A percentile compares a stretch with the other conserved stretches of the same genome.
These are phyloP conservation scores for Fragilariopsis cylindrus DNA, from an alignment of 108 stramenopile genomes.

Conservation along the genomic window DNA sequence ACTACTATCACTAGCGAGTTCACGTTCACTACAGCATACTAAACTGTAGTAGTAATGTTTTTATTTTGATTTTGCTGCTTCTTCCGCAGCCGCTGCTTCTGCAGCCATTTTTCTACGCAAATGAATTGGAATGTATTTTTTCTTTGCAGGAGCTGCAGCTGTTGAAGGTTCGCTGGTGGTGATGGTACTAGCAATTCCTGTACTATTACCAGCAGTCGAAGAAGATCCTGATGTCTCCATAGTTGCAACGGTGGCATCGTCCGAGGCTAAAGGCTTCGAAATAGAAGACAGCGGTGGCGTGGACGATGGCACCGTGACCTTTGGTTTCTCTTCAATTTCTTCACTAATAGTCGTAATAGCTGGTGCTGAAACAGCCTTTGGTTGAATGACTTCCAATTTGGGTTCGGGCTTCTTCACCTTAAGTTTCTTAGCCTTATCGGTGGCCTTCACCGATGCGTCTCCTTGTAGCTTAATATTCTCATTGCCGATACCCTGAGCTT, in stretches of 20 bases:
- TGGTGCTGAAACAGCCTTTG: slow-evolving; percentile 1
- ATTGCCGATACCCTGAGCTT: slow-evolving; percentile 69
- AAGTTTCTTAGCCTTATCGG: slow-evolving; percentile 44
- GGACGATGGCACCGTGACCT: not conserved
- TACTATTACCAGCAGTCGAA: not conserved
- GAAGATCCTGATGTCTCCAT: slow-evolving; percentile 12
- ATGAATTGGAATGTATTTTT: slow-evolving; percentile 64
- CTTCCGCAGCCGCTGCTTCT: slow-evolving; percentile 4
- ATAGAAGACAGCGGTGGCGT: not conserved
- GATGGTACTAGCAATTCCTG: not conserved
- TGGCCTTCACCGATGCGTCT: slow-evolving; percentile 75
- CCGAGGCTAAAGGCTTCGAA: slow-evolving; percentile 7
- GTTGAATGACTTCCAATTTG: slow-evolving; percentile 28
- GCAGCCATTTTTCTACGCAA: slow-evolving; percentile 50
- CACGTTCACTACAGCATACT: too few species aligned
- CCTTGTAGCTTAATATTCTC: slow-evolving; percentile 65
- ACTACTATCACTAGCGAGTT: too few species aligned
- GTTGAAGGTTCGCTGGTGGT: slow-evolving; percentile 6
- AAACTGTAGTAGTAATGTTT: too few species aligned
- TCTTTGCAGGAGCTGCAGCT: slow-evolving; percentile 29
- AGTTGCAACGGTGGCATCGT: slow-evolving; percentile 33
- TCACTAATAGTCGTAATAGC: slow-evolving; percentile 15
- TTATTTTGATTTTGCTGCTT: too few species aligned
- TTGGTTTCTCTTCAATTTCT: slow-evolving; percentile 1
- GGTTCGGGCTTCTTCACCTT: slow-evolving; percentile 17